Conservation (phyloP, 2,329 filamentous ascomycete species). For the Chaetothyriales sp. region DNA sequence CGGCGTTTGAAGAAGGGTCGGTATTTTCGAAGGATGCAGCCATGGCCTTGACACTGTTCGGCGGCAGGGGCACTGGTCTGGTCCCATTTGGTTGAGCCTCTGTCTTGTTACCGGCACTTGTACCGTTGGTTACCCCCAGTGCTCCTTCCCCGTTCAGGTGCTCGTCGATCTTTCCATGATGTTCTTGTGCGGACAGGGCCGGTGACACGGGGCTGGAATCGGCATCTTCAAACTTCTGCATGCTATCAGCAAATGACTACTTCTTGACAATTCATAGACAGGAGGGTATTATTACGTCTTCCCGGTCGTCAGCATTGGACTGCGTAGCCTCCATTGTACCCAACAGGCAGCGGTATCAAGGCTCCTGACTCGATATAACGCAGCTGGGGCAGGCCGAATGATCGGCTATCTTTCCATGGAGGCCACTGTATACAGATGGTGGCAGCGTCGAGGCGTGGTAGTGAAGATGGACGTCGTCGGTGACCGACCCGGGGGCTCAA, state of each 20-base stretch:
- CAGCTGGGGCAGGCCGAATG: too few relatives aligned
- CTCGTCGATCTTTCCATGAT: too few relatives aligned
- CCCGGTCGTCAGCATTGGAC: constrained; percentile 27
- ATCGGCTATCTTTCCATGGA: too few relatives aligned
- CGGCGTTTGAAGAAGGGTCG: constrained; percentile 11
- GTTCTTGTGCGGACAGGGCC: too few relatives aligned
- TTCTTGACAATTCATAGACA: background rate
- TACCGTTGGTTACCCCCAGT: too few relatives aligned
- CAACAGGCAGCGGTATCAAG: too few relatives aligned
- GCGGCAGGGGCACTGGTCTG: constrained; percentile 3
- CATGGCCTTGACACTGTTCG: constrained; percentile 5
- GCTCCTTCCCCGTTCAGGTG: too few relatives aligned
- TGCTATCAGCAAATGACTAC: constrained; percentile 6
- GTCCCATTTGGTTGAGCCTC: too few relatives aligned
- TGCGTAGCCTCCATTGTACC: constrained; percentile 19
- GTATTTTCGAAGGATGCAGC: constrained; percentile 14
- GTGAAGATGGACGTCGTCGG: background rate
- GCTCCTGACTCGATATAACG: too few relatives aligned
- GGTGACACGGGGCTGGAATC: constrained; percentile 19
- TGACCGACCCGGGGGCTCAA: too few relatives aligned
- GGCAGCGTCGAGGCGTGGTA: background rate
- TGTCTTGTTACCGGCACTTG: too few relatives aligned
- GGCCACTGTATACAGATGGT: background rate
- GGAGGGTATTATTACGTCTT: constrained; percentile 23
- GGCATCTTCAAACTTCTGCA: constrained; percentile 78